A percentile compares a stretch with the other conserved stretches of the same genome.
These are phyloP conservation scores for Gracilaria vermiculophylla DNA, from an alignment of 23 red algal species.

Conservation along the genomic window DNA sequence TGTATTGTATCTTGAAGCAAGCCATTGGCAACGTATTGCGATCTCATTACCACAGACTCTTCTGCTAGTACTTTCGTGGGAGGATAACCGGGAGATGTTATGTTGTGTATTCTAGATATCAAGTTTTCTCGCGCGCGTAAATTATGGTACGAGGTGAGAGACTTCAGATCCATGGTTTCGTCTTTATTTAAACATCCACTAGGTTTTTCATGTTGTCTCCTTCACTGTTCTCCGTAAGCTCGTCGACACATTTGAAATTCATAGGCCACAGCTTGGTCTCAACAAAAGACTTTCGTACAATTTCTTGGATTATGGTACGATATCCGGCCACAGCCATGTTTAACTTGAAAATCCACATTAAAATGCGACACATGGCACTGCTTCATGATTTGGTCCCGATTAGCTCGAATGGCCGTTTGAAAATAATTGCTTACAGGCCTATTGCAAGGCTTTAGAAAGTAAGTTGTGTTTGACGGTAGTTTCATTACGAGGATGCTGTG, in stretches of 20 bases:
- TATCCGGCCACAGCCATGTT: not conserved
- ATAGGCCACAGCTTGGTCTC: conserved; percentile 8
- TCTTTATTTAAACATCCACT: too few relatives aligned
- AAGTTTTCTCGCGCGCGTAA: too few relatives aligned
- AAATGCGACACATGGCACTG: not conserved
- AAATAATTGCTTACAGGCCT: not conserved
- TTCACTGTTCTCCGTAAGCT: too few relatives aligned
- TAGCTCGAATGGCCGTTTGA: not conserved
- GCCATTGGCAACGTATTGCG: too few relatives aligned
- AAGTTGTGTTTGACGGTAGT: conserved; percentile 10
- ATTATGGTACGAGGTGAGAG: too few relatives aligned
- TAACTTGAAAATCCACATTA: not conserved
- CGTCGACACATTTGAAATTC: not conserved
- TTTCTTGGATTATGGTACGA: not conserved
- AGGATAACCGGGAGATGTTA: too few relatives aligned
- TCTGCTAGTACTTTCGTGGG: too few relatives aligned
- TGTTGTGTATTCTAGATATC: too few relatives aligned
- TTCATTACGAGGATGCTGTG: not conserved
- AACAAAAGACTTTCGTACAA: not conserved
- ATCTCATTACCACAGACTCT: too few relatives aligned
- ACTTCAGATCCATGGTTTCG: too few relatives aligned
- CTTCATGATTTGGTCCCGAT: not conserved
- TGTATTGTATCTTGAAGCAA: too few relatives aligned
- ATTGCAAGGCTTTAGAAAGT: conserved; percentile 21
- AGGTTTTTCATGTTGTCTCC: too few relatives aligned